These are phyloP conservation scores for Wickerhamomyces rabaulensis DNA, from an alignment of 805 yeast species.

Conservation along the genomic window DNA sequence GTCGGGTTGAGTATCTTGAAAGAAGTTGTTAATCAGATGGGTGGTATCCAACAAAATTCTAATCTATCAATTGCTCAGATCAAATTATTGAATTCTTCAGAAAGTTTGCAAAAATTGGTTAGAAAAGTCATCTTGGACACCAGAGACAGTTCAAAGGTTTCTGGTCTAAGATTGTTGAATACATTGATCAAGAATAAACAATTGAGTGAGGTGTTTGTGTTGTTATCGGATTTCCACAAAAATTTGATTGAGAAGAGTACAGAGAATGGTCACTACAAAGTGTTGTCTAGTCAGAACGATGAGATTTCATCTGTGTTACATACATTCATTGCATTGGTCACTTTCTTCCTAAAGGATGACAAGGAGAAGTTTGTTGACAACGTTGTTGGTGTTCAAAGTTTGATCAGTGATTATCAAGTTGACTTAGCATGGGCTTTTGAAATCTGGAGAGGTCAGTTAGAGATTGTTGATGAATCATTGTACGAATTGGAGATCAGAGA, in stretches of 20 bases:
- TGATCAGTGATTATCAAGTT: slow-evolving; percentile 39
- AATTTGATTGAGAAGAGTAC: slow-evolving; percentile 31
- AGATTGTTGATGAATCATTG: slow-evolving; percentile 18
- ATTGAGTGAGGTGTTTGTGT: slow-evolving; percentile 59
- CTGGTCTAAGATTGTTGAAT: slow-evolving; percentile 47
- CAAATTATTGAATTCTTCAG: slow-evolving; percentile 58
- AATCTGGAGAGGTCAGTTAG: slow-evolving; percentile 57
- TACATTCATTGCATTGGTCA: slow-evolving; percentile 54
- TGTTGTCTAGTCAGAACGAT: slow-evolving; percentile 66
- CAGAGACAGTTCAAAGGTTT: slow-evolving; percentile 40
- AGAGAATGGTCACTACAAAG: slow-evolving; percentile 52
- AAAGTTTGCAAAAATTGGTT: slow-evolving; percentile 48
- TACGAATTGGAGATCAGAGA: slow-evolving; percentile 13
- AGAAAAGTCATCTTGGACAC: slow-evolving; percentile 47
- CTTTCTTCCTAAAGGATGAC: slow-evolving; percentile 38
- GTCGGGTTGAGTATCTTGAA: slow-evolving; percentile 59
- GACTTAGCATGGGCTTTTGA: slow-evolving; percentile 67
- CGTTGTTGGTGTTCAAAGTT: slow-evolving; percentile 36
- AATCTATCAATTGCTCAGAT: slow-evolving; percentile 67
- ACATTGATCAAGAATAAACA: slow-evolving; percentile 38
- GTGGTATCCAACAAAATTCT: slow-evolving; percentile 68
- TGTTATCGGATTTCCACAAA: slow-evolving; percentile 47
- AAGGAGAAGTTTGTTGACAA: slow-evolving; percentile 27
- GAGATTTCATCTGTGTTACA: slow-evolving; percentile 65
- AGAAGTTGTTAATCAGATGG: slow-evolving; percentile 66